Evolutionary conservation across 176 grass and related monocot genomes (phyloP), one percentile per base, ranked within the genome.

Genomic region (Hsuehochloa calcarea): DNA sequence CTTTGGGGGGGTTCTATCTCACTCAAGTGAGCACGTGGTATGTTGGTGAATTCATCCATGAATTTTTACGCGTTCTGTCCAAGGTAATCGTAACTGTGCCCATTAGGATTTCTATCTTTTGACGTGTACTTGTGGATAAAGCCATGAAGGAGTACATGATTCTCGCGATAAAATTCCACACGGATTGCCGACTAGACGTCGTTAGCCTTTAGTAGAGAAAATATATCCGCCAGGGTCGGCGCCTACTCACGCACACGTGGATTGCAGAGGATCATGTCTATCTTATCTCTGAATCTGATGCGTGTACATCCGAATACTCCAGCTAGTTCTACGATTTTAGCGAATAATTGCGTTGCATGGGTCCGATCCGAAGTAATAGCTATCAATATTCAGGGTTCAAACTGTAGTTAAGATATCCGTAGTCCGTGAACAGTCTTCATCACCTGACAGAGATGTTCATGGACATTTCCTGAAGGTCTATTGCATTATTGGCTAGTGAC

Each of bases 131-230:
- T 63, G 56, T 25, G 4, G 16, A 61, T 54, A 37, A 5, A 7
- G 10, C 38, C 15, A 17, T 2, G 43, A 2, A 13, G 38, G 44
- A 9, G 9, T n/a, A 17, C 20, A 16, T 4, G 56, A 26, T 19
- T 50, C 11, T 41, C 39, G 22, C 10, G 66, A 64, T 12, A 15
- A 10, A 86, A 29, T 65, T 87, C 77, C 58, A 87, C 69, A 37
- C 68, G 77, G 25, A 45, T 56, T 77, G 83, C 49, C 25, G 62
- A 68, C 62, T 1, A 41, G 35, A 20, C 50, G 52, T 22, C 10
- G 13, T 50, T 50, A 7, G 72, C 19, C 20, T 25, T 26, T 38
- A 39, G 10, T 5, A 1, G 4, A 40, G 49, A 5, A 40, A 41
- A 69, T 26, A 4, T 40, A 68, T 81, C 65, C 46, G 27, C 0